phyloP scores from a whole-genome alignment of 1,284 basidiomycete species.

The Cerioporus squamosus region DNA sequence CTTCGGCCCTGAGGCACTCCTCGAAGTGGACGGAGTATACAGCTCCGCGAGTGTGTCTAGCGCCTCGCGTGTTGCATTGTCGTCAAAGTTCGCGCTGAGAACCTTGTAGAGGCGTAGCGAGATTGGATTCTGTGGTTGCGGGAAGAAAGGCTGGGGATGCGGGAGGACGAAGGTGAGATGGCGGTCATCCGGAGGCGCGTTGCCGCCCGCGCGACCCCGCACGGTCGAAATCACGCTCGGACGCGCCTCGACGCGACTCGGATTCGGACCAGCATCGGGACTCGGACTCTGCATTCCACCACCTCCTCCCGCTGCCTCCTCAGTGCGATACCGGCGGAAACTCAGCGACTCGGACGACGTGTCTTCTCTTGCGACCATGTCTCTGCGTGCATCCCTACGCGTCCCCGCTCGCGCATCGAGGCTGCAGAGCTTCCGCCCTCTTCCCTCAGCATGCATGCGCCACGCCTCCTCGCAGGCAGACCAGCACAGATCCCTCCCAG shows the following conservation, averaged over 20 bases:
- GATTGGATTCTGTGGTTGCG: conserved; percentile 61
- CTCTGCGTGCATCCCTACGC: conserved; percentile 16
- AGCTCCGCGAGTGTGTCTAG: conserved; percentile 83
- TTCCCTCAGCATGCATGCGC: not conserved
- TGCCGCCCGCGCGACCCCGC: conserved; percentile 13
- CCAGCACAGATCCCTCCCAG: conserved; percentile 29
- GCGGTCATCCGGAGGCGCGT: conserved; percentile 24
- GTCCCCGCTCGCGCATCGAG: conserved; percentile 6
- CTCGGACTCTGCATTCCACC: not conserved
- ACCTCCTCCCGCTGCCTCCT: not conserved
- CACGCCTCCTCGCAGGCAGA: conserved; percentile 17
- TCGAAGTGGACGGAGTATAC: conserved; percentile 46
- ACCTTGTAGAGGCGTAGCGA: conserved; percentile 88
- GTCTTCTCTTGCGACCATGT: conserved; percentile 1
- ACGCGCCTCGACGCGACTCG: not conserved
- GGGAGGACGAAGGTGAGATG: conserved; percentile 25
- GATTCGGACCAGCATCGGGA: not conserved
- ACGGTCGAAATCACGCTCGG: not conserved
- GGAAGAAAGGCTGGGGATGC: conserved; percentile 21
- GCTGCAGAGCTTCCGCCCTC: not conserved
- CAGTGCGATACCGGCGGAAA: too few species aligned
- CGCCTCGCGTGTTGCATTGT: conserved; percentile 79
- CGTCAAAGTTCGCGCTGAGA: conserved; percentile 83
- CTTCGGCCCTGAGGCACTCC: conserved; percentile 17
- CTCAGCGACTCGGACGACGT: too few species aligned